Evolutionary conservation across 305 asterid species (phyloP), one percentile per base, ranked within the genome.

Genomic region (Fraxinus nigra): DNA sequence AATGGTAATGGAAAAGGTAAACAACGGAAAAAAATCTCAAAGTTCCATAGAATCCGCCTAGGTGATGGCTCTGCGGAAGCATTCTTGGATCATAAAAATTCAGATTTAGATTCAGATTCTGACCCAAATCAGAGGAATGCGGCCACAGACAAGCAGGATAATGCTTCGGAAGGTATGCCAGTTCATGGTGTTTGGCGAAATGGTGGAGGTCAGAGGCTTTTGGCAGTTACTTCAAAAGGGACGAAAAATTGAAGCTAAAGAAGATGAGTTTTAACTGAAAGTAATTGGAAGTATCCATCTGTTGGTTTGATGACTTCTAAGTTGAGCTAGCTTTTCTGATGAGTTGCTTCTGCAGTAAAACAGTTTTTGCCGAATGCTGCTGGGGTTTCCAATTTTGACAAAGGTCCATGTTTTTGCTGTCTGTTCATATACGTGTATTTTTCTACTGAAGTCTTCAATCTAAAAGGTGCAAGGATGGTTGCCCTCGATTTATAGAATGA

Each of bases 171-270:
- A 82, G 87, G 90, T 69, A 56, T 90, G 80, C 91, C 97, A 28
- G 92, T 81, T 38, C 95, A 89, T 14, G 95, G 98, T 28, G 97
- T 88, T 82, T 94, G 99, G 99, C 89, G 88, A 81, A 91, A 88
- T 61, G 92, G 95, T 48, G 98, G 98, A 22, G 98, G 97, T 75
- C 97, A 93, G 85, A 93, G 86, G 89, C 94, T 96, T 72, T 81
- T 94, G 54, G 72, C 90, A 18, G 79, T 33, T 79, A 83, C 87
- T 83, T 85, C 90, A 33, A 87, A 78, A 84, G 90, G 80, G 77
- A 76, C 84, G 34, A 90, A 81, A 84, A 88, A 81, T 37, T 85
- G 85, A 88, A 75, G 79, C 67, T 18, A 72, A 37, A 69, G 33
- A 37, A 74, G 84, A 79, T 18, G 18, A 79, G 46, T 28, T 61